Base-by-base conservation (phyloP, 306 rosid species). In the Cotoneaster glaucophyllus region DNA sequence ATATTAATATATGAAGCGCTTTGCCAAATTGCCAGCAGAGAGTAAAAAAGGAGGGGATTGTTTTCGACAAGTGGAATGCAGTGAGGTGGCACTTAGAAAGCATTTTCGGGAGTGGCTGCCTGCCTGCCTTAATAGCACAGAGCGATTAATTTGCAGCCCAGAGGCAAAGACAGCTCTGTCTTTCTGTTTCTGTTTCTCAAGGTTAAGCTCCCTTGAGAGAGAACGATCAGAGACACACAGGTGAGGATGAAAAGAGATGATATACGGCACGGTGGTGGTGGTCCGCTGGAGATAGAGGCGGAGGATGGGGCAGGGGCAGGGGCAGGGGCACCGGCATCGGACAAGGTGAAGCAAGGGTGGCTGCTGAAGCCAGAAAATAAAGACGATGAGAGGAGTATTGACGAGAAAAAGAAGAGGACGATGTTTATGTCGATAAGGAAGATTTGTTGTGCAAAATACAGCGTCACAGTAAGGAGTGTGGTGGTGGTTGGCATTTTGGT, bases 211-310 rank as follows among this genome's bases (percentile, higher is more conserved):
- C 11, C 44, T 41, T 7, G 61, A 57, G 63, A 9, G 29, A 57
- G 28, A 57, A 37, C 41, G 13, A 56, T 56, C 32, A 59, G 19
- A 61, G 34, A 26, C 6, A 59, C 32, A 12, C 12, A 67, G 53
- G 22, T 1, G 3, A 68, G 25, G 72, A 68, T 68, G 73, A 44
- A 34, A 19, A 68, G 15, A 44, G 56, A 68, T 22, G 56, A 15
- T 10, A 48, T 48, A 1, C 86, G 89, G 93, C 22, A 54, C 8
- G 10, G 61, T 41, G 13, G 28, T 57, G 93, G 89, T 25, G 93
- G 87, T 0, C 86, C 90, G 6, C 56, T 89, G 45, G 93, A 89
- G 90, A 86, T 64, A 81, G 85, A 57, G 13, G 63, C 29, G 12
- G 63, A n/a, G 32, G 32, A 66, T 66, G 15, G 45, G 70, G 53